These are phyloP conservation scores for Hanseniaspora meyeri DNA, from an alignment of 805 yeast genomes.

Conservation along the genomic window DNA sequence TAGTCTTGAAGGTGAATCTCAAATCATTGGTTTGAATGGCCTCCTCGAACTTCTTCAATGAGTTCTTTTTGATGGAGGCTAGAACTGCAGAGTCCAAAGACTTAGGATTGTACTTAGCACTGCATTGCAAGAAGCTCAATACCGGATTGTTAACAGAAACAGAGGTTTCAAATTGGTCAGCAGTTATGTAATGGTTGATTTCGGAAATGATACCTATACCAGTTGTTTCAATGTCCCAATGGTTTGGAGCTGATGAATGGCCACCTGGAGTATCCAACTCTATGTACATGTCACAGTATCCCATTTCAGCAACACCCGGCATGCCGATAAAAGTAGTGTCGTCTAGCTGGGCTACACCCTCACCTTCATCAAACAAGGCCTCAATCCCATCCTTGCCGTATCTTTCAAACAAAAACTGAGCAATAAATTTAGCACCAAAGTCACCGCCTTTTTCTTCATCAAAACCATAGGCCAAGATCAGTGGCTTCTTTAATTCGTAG, in stretches of 20 bases:
- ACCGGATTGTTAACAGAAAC: constrained; percentile 48
- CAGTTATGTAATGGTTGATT: constrained; percentile 44
- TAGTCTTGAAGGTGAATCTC: constrained; percentile 32
- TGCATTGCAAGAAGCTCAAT: constrained; percentile 44
- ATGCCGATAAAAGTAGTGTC: constrained; percentile 38
- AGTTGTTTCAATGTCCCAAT: constrained; percentile 48
- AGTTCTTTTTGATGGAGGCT: constrained; percentile 22
- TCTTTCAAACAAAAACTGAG: constrained; percentile 34
- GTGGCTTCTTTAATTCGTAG: constrained; percentile 43
- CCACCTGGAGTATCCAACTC: constrained; percentile 36
- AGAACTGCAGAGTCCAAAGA: constrained; percentile 19
- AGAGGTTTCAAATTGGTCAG: constrained; percentile 35
- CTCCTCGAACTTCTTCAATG: constrained; percentile 16
- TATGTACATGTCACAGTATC: constrained; percentile 35
- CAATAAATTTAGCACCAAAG: constrained; percentile 46
- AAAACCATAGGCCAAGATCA: constrained; percentile 54
- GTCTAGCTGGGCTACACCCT: constrained; percentile 27
- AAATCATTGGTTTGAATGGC: constrained; percentile 19
- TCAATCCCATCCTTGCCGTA: constrained; percentile 50
- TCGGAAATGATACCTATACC: constrained; percentile 64
- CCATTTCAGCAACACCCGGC: constrained; percentile 47
- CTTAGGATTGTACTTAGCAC: constrained; percentile 39
- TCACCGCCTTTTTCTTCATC: constrained; percentile 64
- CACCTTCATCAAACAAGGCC: constrained; percentile 56
- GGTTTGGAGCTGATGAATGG: constrained; percentile 46